Evolutionary conservation across 2,329 filamentous ascomycete genomes (phyloP).

Genomic region (Rachicladosporium sp.): DNA sequence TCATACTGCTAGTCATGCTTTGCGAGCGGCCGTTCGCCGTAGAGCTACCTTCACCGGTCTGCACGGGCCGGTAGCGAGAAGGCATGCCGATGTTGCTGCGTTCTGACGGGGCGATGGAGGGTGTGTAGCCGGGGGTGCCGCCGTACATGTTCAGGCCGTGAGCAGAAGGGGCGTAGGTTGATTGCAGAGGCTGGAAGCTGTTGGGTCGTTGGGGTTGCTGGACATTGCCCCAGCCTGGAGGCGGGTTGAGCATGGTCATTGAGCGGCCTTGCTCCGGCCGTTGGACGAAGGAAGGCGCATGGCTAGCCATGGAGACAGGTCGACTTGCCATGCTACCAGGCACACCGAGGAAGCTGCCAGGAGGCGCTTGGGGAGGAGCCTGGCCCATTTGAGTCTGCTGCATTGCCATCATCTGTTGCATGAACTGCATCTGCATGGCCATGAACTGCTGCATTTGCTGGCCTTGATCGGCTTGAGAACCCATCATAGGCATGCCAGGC

Average conservation of each 20-base stretch:
- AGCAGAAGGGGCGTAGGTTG: slow-evolving; percentile 22
- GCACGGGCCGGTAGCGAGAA: slow-evolving; percentile 83
- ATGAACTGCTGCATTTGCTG: slow-evolving; percentile 26
- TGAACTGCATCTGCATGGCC: slow-evolving; percentile 28
- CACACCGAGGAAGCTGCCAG: slow-evolving; percentile 3
- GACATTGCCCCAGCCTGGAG: slow-evolving; percentile 18
- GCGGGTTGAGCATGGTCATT: slow-evolving; percentile 73
- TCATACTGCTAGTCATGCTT: slow-evolving; percentile 23
- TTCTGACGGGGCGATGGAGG: slow-evolving; percentile 90
- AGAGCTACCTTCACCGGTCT: slow-evolving; percentile 9
- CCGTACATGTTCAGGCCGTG: slow-evolving; percentile 26
- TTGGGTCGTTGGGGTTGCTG: slow-evolving; percentile 33
- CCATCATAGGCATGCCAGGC: slow-evolving; percentile 15
- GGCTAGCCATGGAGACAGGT: slow-evolving; percentile 36
- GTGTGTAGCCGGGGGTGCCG: slow-evolving; percentile 52
- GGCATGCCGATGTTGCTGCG: slow-evolving; percentile 87
- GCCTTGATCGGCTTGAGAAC: slow-evolving; percentile 10
- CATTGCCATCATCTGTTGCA: slow-evolving; percentile 28
- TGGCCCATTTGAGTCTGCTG: slow-evolving; percentile 21
- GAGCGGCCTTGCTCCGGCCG: slow-evolving; percentile 38
- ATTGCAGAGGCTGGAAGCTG: slow-evolving; percentile 19
- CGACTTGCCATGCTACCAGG: slow-evolving; percentile 4
- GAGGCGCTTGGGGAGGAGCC: slow-evolving; percentile 6
- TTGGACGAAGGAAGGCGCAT: slow-evolving; percentile 3
- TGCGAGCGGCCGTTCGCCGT: slow-evolving; percentile 25